Percentiles rank a stretch among this genome's conserved stretches.
Evolutionary conservation across 164 flowering plant genomes (phyloP).

Genomic region (Liquidambar formosana): DNA sequence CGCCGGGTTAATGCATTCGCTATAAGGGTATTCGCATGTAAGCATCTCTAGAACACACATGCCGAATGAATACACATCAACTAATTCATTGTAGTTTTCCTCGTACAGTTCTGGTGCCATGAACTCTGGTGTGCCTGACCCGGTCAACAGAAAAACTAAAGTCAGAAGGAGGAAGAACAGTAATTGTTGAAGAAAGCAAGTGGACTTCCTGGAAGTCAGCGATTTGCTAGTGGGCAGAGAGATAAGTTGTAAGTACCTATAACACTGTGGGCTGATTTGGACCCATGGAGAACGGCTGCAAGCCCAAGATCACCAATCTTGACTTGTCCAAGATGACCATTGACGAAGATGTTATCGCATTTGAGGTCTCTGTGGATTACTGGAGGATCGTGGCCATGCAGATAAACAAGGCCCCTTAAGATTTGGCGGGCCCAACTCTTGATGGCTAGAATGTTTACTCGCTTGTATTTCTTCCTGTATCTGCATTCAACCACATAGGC

Average conservation of each 20-base stretch:
- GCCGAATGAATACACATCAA: conserved; percentile 58
- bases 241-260: conserved; percentile 27
- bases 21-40: conserved; percentile 51
- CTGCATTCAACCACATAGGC: conserved; percentile 16
- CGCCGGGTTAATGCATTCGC: conserved; percentile 47
- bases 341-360: conserved; percentile 53
- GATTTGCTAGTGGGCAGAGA: not conserved
- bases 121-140: conserved; percentile 50
- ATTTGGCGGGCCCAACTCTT: conserved; percentile 50
- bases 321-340: conserved; percentile 56
- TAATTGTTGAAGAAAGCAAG: no score
- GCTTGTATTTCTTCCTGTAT: conserved; percentile 35
- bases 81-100: conserved; percentile 48
- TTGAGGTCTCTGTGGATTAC: conserved; percentile 53
- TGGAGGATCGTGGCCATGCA: conserved; percentile 47
- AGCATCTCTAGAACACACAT: conserved; percentile 58
- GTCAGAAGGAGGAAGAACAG: no score
- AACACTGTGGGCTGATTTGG: conserved; percentile 40
- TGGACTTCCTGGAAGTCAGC: no score
- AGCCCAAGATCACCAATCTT: conserved; percentile 57
- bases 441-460: conserved; percentile 39
- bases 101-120: conserved; percentile 55
- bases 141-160: not conserved
- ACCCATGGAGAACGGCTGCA: conserved; percentile 40
- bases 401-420: conserved; percentile 41